Evolutionary conservation across 139 green algal genomes (phyloP), one percentile per base, ranked within the genome.

Genomic region (Ostreobium quekettii): DNA sequence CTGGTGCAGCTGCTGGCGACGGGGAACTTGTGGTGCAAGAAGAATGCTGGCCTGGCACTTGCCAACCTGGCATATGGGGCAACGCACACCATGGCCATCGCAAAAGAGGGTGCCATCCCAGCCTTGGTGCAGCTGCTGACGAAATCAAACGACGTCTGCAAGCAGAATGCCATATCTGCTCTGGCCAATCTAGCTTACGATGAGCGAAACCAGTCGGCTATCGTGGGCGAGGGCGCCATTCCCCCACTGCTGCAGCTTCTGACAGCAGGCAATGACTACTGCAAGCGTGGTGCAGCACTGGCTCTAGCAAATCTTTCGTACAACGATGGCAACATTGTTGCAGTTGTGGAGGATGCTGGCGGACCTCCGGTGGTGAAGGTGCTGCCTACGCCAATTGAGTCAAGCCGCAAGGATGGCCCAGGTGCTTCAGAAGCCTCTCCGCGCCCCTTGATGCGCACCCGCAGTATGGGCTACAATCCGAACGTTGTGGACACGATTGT

Each of bases 271-370:
- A 68, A 68, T 30, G 61, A 68, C 26, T 68, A 68, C 36, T 68
- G 61, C 36, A 68, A 68, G 36, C 29, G 61, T 19, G 61, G 61
- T 57, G 61, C 61, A 22, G 61, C 61, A 57, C 42, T 68, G 26
- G 61, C 61, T 31, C 36, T 68, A 5, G 61, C 61, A 57, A 68
- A 68, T 56, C 36, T 68, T 22, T 36, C 61, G 36, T 68, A 68
- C 36, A 68, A 68, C 36, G 61, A 68, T 68, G 61, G 61, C 11
- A 68, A 68, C 36, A 68, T 68, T 29, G 61, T 68, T 3, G 61
- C 61, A 3, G 53, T 68, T 36, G 36, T 36, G 15, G 28, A 36
- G 7, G 36, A 68, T 8, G 28, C 36, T 57, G 61, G 61, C 3
- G 7, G 6, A 68, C 49, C 49, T 19, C 35, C 61, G 11, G 42